A percentile compares a stretch with the other conserved stretches of the same genome.
Conservation (phyloP, 768 basidiomycete genomes). For the Collybiopsis luxurians region DNA sequence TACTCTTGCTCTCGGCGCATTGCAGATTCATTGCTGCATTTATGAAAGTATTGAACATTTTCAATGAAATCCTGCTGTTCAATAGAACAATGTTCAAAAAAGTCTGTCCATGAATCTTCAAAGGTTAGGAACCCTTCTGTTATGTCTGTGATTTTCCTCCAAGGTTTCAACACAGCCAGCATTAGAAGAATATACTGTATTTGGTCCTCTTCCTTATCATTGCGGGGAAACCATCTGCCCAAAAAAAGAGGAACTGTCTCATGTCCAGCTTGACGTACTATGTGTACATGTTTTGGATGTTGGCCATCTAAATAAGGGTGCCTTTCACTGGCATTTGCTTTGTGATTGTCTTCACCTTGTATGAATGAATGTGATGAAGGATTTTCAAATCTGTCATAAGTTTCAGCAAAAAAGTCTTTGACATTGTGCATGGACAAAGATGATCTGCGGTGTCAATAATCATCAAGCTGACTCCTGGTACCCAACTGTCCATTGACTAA, state of each 20-base stretch:
- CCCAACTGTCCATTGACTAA: conserved; percentile 4
- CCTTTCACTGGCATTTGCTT: conserved; percentile 3
- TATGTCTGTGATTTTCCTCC: conserved; percentile 20
- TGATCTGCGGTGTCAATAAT: conserved; percentile 23
- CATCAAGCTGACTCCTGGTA: conserved; percentile 19
- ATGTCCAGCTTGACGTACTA: conserved; percentile 21
- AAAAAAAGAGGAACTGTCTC: conserved; percentile 32
- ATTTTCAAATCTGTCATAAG: conserved; percentile 21
- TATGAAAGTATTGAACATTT: neutral
- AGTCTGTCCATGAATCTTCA: conserved; percentile 17
- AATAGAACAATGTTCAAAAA: neutral
- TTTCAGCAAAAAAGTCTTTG: conserved; percentile 25
- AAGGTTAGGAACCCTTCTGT: conserved; percentile 19
- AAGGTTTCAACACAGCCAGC: conserved; percentile 35
- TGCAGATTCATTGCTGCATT: neutral
- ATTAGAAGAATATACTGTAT: conserved; percentile 33
- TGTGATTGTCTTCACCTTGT: conserved; percentile 6
- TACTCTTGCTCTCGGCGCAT: too few species aligned
- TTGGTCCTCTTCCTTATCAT: conserved; percentile 18
- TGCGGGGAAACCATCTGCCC: conserved; percentile 30
- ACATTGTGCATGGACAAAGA: conserved; percentile 16
- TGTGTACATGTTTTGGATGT: neutral
- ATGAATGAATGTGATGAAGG: too few species aligned
- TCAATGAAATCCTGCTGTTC: neutral
- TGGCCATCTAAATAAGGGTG: conserved; percentile 8